phyloP scores from a whole-genome alignment of 2,329 filamentous ascomycete genomes.

The Ceratocystis variospora region DNA sequence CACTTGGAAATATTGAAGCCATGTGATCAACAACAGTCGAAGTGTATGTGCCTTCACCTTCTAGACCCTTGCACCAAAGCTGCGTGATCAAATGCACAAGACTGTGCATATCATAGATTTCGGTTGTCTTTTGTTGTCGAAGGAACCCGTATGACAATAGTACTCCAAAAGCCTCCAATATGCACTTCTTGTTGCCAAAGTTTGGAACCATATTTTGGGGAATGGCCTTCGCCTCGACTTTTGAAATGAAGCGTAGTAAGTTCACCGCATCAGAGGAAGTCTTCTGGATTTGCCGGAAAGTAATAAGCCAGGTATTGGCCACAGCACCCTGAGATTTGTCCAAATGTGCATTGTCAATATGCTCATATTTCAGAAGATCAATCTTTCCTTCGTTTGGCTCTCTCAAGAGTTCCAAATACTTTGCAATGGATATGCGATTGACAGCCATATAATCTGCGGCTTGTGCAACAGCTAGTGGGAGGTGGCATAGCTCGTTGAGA shows the following conservation, averaged over 20 bases:
- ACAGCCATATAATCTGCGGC: slow-evolving; percentile 19
- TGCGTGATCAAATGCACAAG: background rate
- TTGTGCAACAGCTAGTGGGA: slow-evolving; percentile 20
- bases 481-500: slow-evolving; percentile 3
- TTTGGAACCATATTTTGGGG: no score
- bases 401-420: background rate
- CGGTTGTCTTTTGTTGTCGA: background rate
- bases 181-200: background rate
- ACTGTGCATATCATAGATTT: background rate
- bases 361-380: background rate
- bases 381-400: background rate
- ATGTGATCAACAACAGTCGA: background rate
- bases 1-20: background rate
- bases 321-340: background rate
- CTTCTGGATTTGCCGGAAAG: background rate
- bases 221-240: background rate
- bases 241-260: background rate
- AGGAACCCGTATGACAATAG: background rate
- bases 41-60: background rate
- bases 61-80: background rate
- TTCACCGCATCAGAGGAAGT: background rate
- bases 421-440: background rate
- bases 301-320: background rate
- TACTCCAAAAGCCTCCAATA: background rate
- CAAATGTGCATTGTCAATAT: background rate